These are phyloP conservation scores for Kondoa malvinella DNA, from an alignment of 768 basidiomycete species.

Conservation along the genomic window DNA sequence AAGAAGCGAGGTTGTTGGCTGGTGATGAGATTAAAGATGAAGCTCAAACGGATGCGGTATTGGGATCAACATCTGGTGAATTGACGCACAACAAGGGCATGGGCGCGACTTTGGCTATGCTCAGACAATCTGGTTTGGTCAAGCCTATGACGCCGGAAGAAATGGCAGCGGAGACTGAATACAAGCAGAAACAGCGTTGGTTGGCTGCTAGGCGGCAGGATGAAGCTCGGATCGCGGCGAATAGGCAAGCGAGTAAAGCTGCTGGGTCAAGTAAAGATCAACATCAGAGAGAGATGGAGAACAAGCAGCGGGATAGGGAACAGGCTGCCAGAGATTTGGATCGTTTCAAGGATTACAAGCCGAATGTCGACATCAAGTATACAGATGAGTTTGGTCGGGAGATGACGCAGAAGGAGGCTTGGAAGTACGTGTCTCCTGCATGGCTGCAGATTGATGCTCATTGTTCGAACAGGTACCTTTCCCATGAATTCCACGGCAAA, in stretches of 20 bases:
- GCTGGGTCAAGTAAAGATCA: slow-evolving; percentile 69
- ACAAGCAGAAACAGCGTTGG: slow-evolving; percentile 76
- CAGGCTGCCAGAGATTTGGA: slow-evolving; percentile 69
- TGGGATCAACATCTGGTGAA: slow-evolving; percentile 52
- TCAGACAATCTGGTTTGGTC: slow-evolving; percentile 81
- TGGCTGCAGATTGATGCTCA: neutral
- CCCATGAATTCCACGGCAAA: slow-evolving; percentile 97
- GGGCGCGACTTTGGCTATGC: slow-evolving; percentile 70
- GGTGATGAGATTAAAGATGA: slow-evolving; percentile 38
- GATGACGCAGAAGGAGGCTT: slow-evolving; percentile 65
- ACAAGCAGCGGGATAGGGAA: slow-evolving; percentile 73
- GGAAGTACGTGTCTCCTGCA: slow-evolving; percentile 10
- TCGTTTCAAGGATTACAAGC: slow-evolving; percentile 82
- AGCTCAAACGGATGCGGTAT: slow-evolving; percentile 29
- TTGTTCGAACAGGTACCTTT: slow-evolving; percentile 45
- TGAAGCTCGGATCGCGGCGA: slow-evolving; percentile 61
- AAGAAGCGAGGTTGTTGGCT: slow-evolving; percentile 36
- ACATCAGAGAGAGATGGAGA: slow-evolving; percentile 84
- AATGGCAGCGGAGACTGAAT: slow-evolving; percentile 57
- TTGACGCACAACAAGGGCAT: slow-evolving; percentile 67
- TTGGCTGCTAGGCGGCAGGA: slow-evolving; percentile 64
- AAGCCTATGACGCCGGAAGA: slow-evolving; percentile 48
- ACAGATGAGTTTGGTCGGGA: slow-evolving; percentile 85
- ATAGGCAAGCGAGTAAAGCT: slow-evolving; percentile 49
- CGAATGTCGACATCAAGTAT: slow-evolving; percentile 88